Evolutionary conservation across 768 basidiomycete species (phyloP), one percentile per base, ranked within the genome.

Genomic region (Neoboletus magnificus): DNA sequence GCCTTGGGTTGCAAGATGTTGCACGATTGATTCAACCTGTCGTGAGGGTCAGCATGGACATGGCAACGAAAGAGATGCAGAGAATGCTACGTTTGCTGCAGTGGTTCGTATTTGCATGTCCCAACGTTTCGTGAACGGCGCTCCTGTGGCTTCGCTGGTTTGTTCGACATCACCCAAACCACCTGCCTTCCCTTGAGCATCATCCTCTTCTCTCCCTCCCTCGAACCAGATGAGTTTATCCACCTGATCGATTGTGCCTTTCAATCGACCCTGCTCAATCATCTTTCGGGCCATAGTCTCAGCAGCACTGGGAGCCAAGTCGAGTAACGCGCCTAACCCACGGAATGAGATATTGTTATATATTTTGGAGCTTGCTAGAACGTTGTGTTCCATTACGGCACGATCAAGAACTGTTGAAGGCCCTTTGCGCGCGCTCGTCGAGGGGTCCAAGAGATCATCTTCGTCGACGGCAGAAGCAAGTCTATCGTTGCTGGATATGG

Each of bases 311-410:
- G 96, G 89, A 4, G 91, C 89, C 59, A 98, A 75, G 67, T 93
- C 91, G 45, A 99, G 79, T 16, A 98, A 76, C 1, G 89, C 84
- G 22, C 97, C 97, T 11, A 98, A 74, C n/a, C 96, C 97, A 27
- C 82, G 77, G 74, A 98, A 98, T 27, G 93, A 91, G 75, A 99
- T 97, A 65, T 98, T 98, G 70, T 92, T 93, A 71, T 98, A 99
- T 49, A 98, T 93, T 65, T 94, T 92, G 4, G 94, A 96, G 71
- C 93, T 94, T 5, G 95, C 93, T 58, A 98, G 83, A 11, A 99
- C 79, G 71, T 99, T 99, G 74, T 99, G 97, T 70, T 99, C 97
- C 88, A 98, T 92, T 44, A 99, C 94, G 7, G 97, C 97, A 44
- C 95, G 84, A 70, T 98, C 97, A 41, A 99, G 81, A 20, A 99